phyloP scores from a whole-genome alignment of 176 grass and related monocot species.

The Oryza glumipatula region DNA sequence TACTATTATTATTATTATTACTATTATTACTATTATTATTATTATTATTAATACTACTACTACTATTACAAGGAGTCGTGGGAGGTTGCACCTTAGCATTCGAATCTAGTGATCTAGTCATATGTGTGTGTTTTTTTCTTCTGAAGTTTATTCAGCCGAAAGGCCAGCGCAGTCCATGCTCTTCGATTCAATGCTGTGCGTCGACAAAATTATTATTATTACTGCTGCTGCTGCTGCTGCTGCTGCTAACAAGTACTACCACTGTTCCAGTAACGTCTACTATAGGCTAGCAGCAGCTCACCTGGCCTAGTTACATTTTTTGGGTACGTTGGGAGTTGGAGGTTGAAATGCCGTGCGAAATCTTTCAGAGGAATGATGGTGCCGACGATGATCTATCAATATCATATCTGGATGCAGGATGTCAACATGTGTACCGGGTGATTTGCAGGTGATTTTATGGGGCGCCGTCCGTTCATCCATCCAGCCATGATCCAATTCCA shows the following conservation, averaged over 20 bases:
- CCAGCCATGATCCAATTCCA: neutral
- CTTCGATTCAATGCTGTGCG: neutral
- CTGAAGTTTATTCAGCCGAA: neutral
- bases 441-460: constrained; percentile 40
- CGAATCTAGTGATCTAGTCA: neutral
- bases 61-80: neutral
- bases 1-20: too few species aligned
- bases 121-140: neutral
- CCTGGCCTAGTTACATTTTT: constrained; percentile 24
- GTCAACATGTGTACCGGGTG: neutral
- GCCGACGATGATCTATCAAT: neutral
- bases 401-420: constrained; percentile 4
- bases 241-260: neutral
- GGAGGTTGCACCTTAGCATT: neutral
- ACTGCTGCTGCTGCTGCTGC: neutral
- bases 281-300: constrained; percentile 3
- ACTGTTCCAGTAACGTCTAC: neutral
- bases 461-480: neutral
- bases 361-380: neutral
- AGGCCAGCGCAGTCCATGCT: neutral
- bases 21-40: too few species aligned
- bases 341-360: constrained; percentile 15
- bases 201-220: neutral
- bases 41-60: too few species aligned
- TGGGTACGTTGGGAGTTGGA: constrained; percentile 41